Percentiles rank a stretch among this genome's conserved stretches.
These are phyloP conservation scores for Hura crepitans DNA, from an alignment of 441 rosid species.

Conservation along the genomic window DNA sequence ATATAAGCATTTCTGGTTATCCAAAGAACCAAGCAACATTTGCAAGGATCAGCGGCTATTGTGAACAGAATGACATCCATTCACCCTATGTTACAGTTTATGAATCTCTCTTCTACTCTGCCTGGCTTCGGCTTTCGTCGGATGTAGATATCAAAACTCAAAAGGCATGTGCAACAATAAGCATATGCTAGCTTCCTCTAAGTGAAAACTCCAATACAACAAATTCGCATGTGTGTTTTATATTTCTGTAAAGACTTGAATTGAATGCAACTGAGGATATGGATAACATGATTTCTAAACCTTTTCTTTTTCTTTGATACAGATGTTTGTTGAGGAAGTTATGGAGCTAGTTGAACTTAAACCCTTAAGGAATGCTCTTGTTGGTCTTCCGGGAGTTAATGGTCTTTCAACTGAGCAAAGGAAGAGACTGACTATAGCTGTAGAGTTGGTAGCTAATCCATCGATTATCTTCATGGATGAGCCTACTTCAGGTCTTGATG, in stretches of 20 bases:
- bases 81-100: conserved; percentile 64
- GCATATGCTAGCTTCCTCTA: background rate
- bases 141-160: conserved; percentile 44
- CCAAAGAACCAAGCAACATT: conserved; percentile 68
- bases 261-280: background rate
- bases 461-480: conserved; percentile 81
- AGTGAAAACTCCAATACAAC: background rate
- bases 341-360: conserved; percentile 63
- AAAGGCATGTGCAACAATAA: conserved; percentile 34
- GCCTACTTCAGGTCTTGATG: conserved; percentile 82
- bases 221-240: background rate
- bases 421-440: conserved; percentile 71
- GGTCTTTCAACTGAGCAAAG: conserved; percentile 80
- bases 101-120: conserved; percentile 63
- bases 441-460: conserved; percentile 77
- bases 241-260: background rate
- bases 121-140: conserved; percentile 65
- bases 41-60: conserved; percentile 70
- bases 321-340: conserved; percentile 79
- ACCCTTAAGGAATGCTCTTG: conserved; percentile 48
- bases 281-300: background rate
- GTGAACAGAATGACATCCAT: conserved; percentile 75
- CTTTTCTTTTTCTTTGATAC: background rate
- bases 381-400: conserved; percentile 62
- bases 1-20: conserved; percentile 61